Conservation (phyloP, 768 basidiomycete genomes). For the Tricholoma saponaceum region DNA sequence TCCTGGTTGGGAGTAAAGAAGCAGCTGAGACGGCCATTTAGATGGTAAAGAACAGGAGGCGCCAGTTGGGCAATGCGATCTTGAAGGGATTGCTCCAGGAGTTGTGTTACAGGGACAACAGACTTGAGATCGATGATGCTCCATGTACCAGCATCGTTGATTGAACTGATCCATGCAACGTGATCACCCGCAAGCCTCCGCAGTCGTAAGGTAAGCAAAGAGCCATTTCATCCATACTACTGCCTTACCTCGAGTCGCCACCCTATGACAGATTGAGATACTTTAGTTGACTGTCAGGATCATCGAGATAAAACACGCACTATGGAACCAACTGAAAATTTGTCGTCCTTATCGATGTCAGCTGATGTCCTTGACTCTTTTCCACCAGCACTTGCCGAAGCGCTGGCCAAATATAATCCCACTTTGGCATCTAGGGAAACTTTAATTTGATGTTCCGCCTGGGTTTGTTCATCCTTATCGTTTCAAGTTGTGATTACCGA, state of each 20-base stretch:
- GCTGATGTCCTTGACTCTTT: neutral
- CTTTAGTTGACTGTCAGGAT: neutral
- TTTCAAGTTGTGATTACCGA: neutral
- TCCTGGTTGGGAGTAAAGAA: neutral
- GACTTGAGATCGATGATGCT: neutral
- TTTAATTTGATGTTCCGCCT: neutral
- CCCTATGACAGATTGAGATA: neutral
- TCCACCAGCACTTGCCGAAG: neutral
- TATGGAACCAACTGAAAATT: neutral
- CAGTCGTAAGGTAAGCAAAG: neutral
- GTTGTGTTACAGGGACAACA: neutral
- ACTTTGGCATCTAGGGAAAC: neutral
- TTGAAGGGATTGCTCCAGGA: neutral
- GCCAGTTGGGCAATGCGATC: neutral
- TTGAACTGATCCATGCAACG: neutral
- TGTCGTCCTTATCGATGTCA: neutral
- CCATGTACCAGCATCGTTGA: neutral
- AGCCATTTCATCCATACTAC: neutral
- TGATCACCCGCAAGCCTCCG: neutral
- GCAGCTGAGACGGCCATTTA: neutral
- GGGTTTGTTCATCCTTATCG: neutral
- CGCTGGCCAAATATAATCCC: neutral
- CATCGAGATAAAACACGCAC: neutral
- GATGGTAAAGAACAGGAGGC: neutral
- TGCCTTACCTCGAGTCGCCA: neutral